A percentile compares a stretch with the other conserved stretches of the same genome.
Evolutionary conservation across 1,284 basidiomycete genomes (phyloP).

Genomic region (Papiliotrema flavescens): DNA sequence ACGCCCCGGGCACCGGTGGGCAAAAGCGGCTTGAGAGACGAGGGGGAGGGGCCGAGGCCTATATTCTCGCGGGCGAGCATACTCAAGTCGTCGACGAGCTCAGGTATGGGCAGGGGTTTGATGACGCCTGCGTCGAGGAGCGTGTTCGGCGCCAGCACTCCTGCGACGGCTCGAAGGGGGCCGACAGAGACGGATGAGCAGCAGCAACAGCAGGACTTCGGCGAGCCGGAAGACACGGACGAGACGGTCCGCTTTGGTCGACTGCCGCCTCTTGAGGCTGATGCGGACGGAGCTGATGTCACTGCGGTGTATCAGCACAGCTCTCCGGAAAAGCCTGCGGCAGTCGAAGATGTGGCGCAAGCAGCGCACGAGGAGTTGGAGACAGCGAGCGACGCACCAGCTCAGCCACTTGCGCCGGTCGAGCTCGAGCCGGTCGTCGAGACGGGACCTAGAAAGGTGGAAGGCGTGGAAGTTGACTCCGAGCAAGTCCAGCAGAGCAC

Average conservation of each 20-base stretch:
- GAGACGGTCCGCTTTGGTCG: constrained; percentile 13
- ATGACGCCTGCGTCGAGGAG: neutral
- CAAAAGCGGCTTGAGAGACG: constrained; percentile 8
- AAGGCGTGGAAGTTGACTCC: constrained; percentile 20
- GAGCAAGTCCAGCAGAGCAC: constrained; percentile 22
- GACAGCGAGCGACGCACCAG: neutral
- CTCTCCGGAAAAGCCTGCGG: no score
- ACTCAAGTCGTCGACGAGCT: neutral
- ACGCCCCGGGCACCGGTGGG: constrained; percentile 27
- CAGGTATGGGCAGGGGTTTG: neutral
- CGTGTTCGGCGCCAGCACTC: no score
- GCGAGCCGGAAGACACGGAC: constrained; percentile 9
- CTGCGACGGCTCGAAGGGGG: neutral
- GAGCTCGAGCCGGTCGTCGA: neutral
- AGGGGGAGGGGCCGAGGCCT: constrained; percentile 9
- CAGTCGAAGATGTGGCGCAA: no score
- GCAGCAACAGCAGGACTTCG: constrained; percentile 2
- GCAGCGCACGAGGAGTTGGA: neutral
- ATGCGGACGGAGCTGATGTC: neutral
- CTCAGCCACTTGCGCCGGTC: neutral
- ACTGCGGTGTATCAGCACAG: no score
- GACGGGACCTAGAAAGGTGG: constrained; percentile 1
- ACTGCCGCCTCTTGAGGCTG: neutral
- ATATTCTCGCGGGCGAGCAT: constrained; percentile 19
- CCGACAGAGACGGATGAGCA: neutral